phyloP scores from a whole-genome alignment of 208 protist species.

The Leishmania tarentolae region DNA sequence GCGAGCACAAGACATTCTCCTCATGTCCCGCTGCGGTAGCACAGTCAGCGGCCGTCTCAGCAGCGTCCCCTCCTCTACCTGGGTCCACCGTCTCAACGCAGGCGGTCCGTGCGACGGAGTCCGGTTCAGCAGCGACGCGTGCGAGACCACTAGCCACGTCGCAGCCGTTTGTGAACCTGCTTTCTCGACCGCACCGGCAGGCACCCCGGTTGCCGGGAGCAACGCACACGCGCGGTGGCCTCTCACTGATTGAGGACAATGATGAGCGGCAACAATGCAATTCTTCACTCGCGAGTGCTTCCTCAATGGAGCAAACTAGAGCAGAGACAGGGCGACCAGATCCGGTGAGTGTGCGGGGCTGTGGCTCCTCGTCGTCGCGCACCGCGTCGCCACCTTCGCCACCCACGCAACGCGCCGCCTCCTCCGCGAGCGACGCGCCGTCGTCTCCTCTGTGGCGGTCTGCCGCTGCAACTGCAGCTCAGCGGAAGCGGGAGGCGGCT shows the following conservation, averaged over 20 bases:
- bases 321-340: background rate
- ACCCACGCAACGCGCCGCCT: background rate
- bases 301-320: background rate
- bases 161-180: background rate
- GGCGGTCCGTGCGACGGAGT: background rate
- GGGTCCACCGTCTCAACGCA: background rate
- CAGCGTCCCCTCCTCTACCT: background rate
- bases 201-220: slow-evolving; percentile 1
- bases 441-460: background rate
- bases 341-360: background rate
- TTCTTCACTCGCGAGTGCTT: background rate
- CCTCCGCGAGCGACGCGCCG: background rate
- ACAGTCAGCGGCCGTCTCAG: background rate
- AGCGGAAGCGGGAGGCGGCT: slow-evolving; percentile 22
- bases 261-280: background rate
- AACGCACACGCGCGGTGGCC: background rate
- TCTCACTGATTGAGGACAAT: slow-evolving; percentile 8
- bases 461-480: slow-evolving; percentile 6
- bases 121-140: background rate
- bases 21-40: background rate
- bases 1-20: slow-evolving; percentile 13
- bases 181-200: slow-evolving; percentile 6
- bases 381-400: slow-evolving; percentile 2
- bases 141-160: background rate
- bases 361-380: background rate